phyloP scores from a whole-genome alignment of 2,329 filamentous ascomycete species.

The Penicillium sp. region DNA sequence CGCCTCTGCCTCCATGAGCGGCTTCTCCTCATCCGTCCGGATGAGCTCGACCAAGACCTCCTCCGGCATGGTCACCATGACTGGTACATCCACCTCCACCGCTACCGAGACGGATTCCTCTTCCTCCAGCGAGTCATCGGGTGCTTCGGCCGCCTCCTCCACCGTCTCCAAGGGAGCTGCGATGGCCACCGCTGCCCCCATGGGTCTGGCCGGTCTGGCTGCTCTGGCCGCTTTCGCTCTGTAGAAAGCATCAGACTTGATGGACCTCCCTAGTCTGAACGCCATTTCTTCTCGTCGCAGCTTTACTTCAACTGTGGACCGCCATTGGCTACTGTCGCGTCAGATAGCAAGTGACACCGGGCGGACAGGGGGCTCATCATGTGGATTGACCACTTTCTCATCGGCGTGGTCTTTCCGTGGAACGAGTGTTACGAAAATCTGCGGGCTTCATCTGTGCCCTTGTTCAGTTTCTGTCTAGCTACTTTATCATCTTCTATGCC shows the following conservation, averaged over 20 bases:
- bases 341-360: not conserved
- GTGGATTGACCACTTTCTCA: too few species aligned
- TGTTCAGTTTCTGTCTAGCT: not conserved
- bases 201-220: slow-evolving; percentile 39
- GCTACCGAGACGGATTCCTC: not conserved
- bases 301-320: too few species aligned
- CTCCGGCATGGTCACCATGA: slow-evolving; percentile 12
- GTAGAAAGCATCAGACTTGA: slow-evolving; percentile 20
- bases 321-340: too few species aligned
- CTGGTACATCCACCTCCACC: slow-evolving; percentile 6
- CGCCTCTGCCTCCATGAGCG: slow-evolving; percentile 13
- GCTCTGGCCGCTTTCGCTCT: slow-evolving; percentile 38
- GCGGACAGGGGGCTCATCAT: not conserved
- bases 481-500: too few species aligned
- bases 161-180: slow-evolving; percentile 29
- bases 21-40: slow-evolving; percentile 10
- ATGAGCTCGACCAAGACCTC: slow-evolving; percentile 13
- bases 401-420: too few species aligned
- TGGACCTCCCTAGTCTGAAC: not conserved
- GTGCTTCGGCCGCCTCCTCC: slow-evolving; percentile 12
- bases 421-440: not conserved
- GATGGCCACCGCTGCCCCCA: slow-evolving; percentile 34
- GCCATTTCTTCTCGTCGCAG: not conserved
- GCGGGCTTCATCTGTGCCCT: not conserved
- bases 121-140: slow-evolving; percentile 7